Conservation (phyloP, 2,329 filamentous ascomycete genomes). For the Ophiocordyceps camponoti-saundersi region DNA sequence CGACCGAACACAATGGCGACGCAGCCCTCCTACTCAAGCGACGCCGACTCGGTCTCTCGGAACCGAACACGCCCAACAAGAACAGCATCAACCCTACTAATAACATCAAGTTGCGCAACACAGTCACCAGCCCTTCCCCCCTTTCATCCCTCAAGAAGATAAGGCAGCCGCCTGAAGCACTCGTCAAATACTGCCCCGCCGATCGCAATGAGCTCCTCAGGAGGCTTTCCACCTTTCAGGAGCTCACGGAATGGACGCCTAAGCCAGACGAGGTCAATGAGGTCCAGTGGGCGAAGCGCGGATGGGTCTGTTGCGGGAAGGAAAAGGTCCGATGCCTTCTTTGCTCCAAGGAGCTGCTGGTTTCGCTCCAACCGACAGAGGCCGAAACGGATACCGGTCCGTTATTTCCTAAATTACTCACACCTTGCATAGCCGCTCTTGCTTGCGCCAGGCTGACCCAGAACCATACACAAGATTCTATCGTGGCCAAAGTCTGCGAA, state of each 20-base stretch:
- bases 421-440: no score
- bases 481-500: conserved; percentile 61
- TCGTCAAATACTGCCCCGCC: conserved; percentile 65
- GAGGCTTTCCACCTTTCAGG: conserved; percentile 73
- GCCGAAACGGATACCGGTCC: conserved; percentile 41
- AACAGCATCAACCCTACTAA: not conserved
- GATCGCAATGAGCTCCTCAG: conserved; percentile 70
- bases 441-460: no score
- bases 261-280: conserved; percentile 79
- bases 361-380: conserved; percentile 53
- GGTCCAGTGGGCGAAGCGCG: conserved; percentile 84
- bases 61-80: conserved; percentile 18
- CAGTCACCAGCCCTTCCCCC: conserved; percentile 3
- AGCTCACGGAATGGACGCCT: conserved; percentile 82
- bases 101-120: no score
- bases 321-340: conserved; percentile 76
- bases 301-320: conserved; percentile 72
- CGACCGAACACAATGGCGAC: conserved; percentile 10
- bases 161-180: conserved; percentile 6
- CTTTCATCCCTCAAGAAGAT: conserved; percentile 5
- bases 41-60: conserved; percentile 29
- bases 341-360: conserved; percentile 69
- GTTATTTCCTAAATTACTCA: conserved; percentile 4
- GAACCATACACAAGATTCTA: conserved; percentile 31
- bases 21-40: conserved; percentile 32